Evolutionary conservation across 805 yeast species (phyloP), one percentile per base, ranked within the genome.

Genomic region (Starmera amethionina): DNA sequence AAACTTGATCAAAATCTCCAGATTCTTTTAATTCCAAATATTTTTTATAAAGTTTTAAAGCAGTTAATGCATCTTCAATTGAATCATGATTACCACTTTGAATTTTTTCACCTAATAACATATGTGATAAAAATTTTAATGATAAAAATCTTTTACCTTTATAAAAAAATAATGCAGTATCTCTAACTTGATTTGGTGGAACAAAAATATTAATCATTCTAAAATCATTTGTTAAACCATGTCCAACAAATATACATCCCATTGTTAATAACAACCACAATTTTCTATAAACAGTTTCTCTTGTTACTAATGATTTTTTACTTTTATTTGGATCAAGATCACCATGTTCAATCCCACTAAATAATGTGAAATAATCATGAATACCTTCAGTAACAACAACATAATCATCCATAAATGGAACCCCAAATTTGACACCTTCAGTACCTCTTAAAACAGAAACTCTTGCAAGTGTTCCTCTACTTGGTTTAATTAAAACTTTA

Each of bases 61-160:
- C 97, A 10, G 94, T 82, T 42, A 70, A 65, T 0, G 99, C 97
- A 64, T 93, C 99, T 55, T 93, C 98, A 35, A 93, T 88, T 1
- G 97, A 90, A 57, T 94, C 97, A 60, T 93, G 99, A 55, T 90
- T 90, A 2, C 93, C 95, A 3, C 77, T 78, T 58, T 93, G 99
- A 29, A 94, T 95, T 37, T 77, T 72, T 45, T 77, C 79, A 30
- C 73, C 73, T 40, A 93, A 66, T 36, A 90, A 67, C 27, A 77
- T 77, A 71, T 88, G 88, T 11, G 95, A 87, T 56, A 93, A 64
- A 56, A 87, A 93, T 54, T 90, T 82, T 49, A 93, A 70, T 4
- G 96, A 85, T 30, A 93, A 66, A 45, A 78, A 82, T 44, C 98
- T 66, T 52, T 82, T 85, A 38, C 82, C 78, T 48, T 85, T 68